Evolutionary conservation across 345 rosid genomes (phyloP).

Genomic region (Salix arbutifolia): DNA sequence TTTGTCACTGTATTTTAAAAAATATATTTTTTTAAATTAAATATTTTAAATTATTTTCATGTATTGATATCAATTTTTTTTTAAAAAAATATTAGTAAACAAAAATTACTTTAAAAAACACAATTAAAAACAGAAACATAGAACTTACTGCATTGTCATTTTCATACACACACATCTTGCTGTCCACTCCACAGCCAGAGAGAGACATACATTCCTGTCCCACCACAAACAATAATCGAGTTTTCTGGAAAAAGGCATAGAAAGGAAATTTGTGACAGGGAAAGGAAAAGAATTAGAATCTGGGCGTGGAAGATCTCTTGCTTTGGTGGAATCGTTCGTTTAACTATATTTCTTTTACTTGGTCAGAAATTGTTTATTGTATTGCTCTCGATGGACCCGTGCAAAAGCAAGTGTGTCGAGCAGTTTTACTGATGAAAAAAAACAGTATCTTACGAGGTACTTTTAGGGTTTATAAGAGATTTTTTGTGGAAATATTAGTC

Average conservation of each 20-base stretch:
- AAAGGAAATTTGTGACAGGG: conserved; percentile 24
- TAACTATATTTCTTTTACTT: too few relatives aligned
- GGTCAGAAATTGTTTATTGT: not conserved
- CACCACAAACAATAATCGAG: not conserved
- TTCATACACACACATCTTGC: not conserved
- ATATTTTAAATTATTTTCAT: too few relatives aligned
- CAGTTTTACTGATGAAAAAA: not conserved
- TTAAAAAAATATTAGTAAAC: too few relatives aligned
- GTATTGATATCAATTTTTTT: too few relatives aligned
- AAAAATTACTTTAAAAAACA: too few relatives aligned
- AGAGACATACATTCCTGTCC: conserved; percentile 16
- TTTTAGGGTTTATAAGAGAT: not conserved
- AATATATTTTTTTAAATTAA: too few relatives aligned
- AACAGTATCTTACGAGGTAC: not conserved
- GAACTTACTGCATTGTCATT: not conserved
- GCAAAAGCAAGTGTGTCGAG: not conserved
- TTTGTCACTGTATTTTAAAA: too few relatives aligned
- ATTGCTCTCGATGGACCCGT: not conserved
- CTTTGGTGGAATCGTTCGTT: conserved; percentile 8
- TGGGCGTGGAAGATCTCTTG: conserved; percentile 10
- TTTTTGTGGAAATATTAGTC: not conserved
- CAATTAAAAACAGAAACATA: not conserved
- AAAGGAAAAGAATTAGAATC: conserved; percentile 10
- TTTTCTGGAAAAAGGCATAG: conserved; percentile 12
- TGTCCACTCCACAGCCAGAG: conserved; percentile 9